Evolutionary conservation across 768 basidiomycete genomes (phyloP), one percentile per base, ranked within the genome.

Genomic region (Amanita pseudoporphyria): DNA sequence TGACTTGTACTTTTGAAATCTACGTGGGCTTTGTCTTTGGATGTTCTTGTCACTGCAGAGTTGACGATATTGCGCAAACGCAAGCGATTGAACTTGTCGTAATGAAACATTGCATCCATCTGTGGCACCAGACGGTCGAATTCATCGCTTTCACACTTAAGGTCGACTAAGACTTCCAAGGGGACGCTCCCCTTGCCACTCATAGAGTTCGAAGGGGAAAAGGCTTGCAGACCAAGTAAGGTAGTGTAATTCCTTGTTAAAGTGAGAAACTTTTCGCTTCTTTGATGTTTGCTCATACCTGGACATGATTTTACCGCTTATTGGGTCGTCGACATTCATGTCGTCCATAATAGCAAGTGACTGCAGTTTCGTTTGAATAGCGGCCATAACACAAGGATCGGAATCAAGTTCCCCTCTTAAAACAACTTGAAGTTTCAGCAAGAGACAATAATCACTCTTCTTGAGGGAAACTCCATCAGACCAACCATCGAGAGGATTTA

Each of bases 71-170:
- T 89, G 38, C 83, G 82, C 45, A 93, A 68, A 31, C 94, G 82
- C 7, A 96, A 74, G 36, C 85, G 83, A 65, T 98, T 98, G 71
- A 95, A 95, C 62, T 89, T 92, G 72, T 97, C 94, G 61, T 93
- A 91, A 41, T 82, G 85, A 53, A 95, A 79, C 3, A 76, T 81
- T 0, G 87, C 87, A 51, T 88, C 81, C 0, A 93, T 90, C 63
- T 90, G 87, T 2, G 90, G 87, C 5, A 97, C 87, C 33, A 98
- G 74, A 2, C 91, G 84, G 58, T 95, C 90, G 62, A 95, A 95
- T 43, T 80, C 80, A 42, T 72, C 71, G 53, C 81, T 85, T 65
- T 93, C 87, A 59, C 86, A 87, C 39, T 83, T 78, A 45, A 82
- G 74, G 66, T 97, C 92, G 49, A 95, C 79, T 45, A 94, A 65